These are phyloP conservation scores for Phlebiopsis flavidoalba DNA, from an alignment of 768 basidiomycete genomes.

Conservation along the genomic window DNA sequence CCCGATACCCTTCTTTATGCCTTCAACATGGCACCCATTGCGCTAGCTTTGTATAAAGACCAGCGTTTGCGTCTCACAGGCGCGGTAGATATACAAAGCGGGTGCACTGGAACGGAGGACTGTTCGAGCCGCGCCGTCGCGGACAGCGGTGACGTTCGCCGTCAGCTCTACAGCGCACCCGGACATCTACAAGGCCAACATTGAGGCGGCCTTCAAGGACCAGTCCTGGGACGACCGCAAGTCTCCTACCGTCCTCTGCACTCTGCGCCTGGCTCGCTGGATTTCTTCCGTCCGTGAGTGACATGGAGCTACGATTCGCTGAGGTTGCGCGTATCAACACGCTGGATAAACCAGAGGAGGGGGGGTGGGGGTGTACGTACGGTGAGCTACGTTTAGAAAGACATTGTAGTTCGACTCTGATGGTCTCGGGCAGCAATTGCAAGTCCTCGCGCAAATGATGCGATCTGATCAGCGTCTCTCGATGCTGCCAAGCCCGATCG, in stretches of 20 bases:
- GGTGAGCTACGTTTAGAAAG: constrained; percentile 7
- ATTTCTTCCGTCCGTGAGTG: constrained; percentile 36
- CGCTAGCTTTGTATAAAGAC: constrained; percentile 42
- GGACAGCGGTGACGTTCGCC: constrained; percentile 33
- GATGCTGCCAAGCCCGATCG: constrained; percentile 23
- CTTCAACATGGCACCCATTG: constrained; percentile 49
- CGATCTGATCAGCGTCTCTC: constrained; percentile 21
- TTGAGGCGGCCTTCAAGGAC: constrained; percentile 17
- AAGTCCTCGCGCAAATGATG: constrained; percentile 13
- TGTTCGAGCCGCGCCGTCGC: constrained; percentile 33
- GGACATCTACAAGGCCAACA: constrained; percentile 17
- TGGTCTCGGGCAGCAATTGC: constrained; percentile 10
- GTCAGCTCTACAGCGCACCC: constrained; percentile 12
- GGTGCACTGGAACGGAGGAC: constrained; percentile 29
- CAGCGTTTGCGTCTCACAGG: constrained; percentile 38
- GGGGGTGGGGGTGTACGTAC: too few species aligned
- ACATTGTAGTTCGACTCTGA: not conserved
- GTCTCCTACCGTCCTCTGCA: constrained; percentile 11
- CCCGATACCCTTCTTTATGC: constrained; percentile 40
- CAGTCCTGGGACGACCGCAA: constrained; percentile 10
- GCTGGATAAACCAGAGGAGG: constrained; percentile 24
- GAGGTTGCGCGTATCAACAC: constrained; percentile 43
- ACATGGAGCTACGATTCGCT: constrained; percentile 38
- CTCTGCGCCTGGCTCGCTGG: constrained; percentile 26
- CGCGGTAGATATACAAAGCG: constrained; percentile 57